phyloP scores from a whole-genome alignment of 306 rosid genomes.

The Vachellia pachyceras region DNA sequence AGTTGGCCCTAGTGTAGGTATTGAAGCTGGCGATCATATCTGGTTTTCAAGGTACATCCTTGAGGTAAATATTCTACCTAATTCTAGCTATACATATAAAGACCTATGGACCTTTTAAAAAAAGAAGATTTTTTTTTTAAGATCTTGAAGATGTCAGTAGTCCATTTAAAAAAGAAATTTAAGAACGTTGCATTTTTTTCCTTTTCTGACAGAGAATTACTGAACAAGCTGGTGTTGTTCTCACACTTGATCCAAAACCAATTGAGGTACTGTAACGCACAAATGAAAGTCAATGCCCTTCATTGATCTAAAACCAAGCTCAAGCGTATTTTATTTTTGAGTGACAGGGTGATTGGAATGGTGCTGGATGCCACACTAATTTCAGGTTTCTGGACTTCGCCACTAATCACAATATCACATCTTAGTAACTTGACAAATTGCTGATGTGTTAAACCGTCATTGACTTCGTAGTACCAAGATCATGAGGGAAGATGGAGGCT shows the following conservation, averaged over 20 bases:
- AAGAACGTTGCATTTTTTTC: slow-evolving; percentile 22
- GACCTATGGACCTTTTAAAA: slow-evolving; percentile 22
- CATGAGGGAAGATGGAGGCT: slow-evolving; percentile 99
- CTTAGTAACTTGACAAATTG: slow-evolving; percentile 19
- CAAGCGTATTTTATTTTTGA: slow-evolving; percentile 24
- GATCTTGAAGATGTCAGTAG: background rate
- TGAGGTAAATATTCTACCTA: slow-evolving; percentile 70
- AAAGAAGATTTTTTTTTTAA: background rate
- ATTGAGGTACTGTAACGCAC: slow-evolving; percentile 64
- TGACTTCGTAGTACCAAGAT: slow-evolving; percentile 78
- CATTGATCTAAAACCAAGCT: background rate
- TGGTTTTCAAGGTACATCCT: slow-evolving; percentile 94
- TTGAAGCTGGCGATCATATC: slow-evolving; percentile 92
- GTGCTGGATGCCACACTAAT: slow-evolving; percentile 99
- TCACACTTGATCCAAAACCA: slow-evolving; percentile 97
- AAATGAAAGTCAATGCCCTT: slow-evolving; percentile 19
- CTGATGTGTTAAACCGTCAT: slow-evolving; percentile 23
- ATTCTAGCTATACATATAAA: slow-evolving; percentile 6
- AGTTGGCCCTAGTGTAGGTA: slow-evolving; percentile 99
- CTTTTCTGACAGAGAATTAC: slow-evolving; percentile 84
- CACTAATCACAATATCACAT: slow-evolving; percentile 25
- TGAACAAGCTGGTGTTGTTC: slow-evolving; percentile 97
- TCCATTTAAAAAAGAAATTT: background rate
- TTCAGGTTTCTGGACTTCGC: slow-evolving; percentile 63
- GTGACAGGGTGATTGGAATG: slow-evolving; percentile 97